phyloP scores from a whole-genome alignment of 768 basidiomycete genomes.

The Myochromella boudieri region DNA sequence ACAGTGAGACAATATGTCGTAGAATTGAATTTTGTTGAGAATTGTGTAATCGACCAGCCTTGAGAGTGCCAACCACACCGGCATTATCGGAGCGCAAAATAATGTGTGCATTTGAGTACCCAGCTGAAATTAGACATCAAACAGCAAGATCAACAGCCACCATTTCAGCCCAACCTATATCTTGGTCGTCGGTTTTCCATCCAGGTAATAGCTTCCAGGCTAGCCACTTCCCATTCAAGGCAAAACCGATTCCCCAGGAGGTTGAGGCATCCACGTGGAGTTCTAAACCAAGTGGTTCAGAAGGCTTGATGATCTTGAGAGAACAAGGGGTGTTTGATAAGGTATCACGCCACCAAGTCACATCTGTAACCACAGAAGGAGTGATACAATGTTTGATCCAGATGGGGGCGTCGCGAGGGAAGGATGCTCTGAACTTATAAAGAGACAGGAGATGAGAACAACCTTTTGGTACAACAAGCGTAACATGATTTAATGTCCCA shows the following conservation, averaged over 20 bases:
- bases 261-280: not conserved
- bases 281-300: too few species aligned
- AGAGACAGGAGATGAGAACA: too few species aligned
- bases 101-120: constrained; percentile 21
- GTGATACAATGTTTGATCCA: too few species aligned
- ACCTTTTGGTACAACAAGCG: too few species aligned
- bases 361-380: too few species aligned
- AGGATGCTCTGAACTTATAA: too few species aligned
- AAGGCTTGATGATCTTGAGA: too few species aligned
- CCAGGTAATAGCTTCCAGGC: constrained; percentile 3
- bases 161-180: constrained; percentile 27
- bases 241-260: not conserved
- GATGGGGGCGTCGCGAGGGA: too few species aligned
- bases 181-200: constrained; percentile 16
- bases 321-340: too few species aligned
- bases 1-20: constrained; percentile 19
- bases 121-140: not conserved
- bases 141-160: constrained; percentile 26
- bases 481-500: too few species aligned
- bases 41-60: constrained; percentile 24
- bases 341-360: too few species aligned
- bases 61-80: constrained; percentile 29
- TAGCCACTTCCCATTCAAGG: not conserved
- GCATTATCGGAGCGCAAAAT: constrained; percentile 32
- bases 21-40: constrained; percentile 28